These are phyloP conservation scores for Tremella yokohamensis DNA, from an alignment of 768 basidiomycete species.

Conservation along the genomic window DNA sequence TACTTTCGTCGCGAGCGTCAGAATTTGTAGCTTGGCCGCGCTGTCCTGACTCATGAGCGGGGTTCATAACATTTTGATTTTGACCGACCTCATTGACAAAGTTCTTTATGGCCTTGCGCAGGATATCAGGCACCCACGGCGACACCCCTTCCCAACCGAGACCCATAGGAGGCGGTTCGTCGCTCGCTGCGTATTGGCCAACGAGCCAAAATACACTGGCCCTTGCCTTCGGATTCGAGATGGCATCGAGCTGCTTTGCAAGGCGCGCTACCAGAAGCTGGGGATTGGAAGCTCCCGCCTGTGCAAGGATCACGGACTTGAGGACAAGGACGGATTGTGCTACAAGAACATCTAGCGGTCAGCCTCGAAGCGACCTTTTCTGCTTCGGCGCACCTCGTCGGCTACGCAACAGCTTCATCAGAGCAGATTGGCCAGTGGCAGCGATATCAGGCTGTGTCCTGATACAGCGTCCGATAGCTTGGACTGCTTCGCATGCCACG, in stretches of 20 bases:
- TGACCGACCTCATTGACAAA: conserved; percentile 65
- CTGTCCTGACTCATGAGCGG: conserved; percentile 53
- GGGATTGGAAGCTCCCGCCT: conserved; percentile 54
- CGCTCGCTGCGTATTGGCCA: conserved; percentile 70
- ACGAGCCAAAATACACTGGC: conserved; percentile 91
- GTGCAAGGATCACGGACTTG: conserved; percentile 74
- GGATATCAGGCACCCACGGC: conserved; percentile 82
- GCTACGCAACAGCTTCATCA: conserved; percentile 77
- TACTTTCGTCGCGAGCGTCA: conserved; percentile 83
- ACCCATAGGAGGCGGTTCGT: conserved; percentile 18
- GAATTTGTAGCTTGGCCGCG: conserved; percentile 73
- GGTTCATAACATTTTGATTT: conserved; percentile 13
- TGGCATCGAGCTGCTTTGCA: conserved; percentile 71
- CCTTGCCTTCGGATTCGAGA: conserved; percentile 72
- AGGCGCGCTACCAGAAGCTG: conserved; percentile 72
- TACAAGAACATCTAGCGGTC: conserved; percentile 64
- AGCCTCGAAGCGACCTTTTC: conserved; percentile 5
- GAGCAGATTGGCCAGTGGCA: conserved; percentile 67
- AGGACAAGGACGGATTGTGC: conserved; percentile 78
- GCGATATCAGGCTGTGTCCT: conserved; percentile 64
- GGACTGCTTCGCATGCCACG: conserved; percentile 69
- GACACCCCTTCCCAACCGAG: conserved; percentile 57
- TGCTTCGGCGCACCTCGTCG: conserved; percentile 59
- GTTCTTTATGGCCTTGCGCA: conserved; percentile 71
- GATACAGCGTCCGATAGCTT: conserved; percentile 74